These are phyloP conservation scores for Fusarium luffae DNA, from an alignment of 2,329 filamentous ascomycete genomes.

Conservation along the genomic window DNA sequence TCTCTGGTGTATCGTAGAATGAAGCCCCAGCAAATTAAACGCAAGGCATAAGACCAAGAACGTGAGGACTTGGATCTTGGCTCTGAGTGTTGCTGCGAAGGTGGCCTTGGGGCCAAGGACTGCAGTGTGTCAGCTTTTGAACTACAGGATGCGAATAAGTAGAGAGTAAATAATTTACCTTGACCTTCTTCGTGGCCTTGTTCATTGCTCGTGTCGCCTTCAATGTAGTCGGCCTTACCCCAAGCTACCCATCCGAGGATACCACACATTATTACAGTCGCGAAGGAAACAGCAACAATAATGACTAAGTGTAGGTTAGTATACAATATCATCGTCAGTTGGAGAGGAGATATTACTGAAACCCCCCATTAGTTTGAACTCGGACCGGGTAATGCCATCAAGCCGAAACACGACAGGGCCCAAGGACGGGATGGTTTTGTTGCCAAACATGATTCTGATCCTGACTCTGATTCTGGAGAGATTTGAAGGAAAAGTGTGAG, in stretches of 20 bases:
- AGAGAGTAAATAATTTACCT: background rate
- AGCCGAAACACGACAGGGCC: background rate
- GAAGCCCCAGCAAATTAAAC: background rate
- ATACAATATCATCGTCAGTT: background rate
- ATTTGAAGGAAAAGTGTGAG: background rate
- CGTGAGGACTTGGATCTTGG: background rate
- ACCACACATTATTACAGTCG: background rate
- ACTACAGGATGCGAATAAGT: background rate
- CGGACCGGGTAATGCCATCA: background rate
- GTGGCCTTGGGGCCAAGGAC: background rate
- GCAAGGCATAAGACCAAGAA: background rate
- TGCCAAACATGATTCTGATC: background rate
- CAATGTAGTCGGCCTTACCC: background rate
- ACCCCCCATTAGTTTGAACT: background rate
- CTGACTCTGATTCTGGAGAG: background rate
- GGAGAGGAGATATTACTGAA: background rate
- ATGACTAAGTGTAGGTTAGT: background rate
- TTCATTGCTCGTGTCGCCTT: background rate
- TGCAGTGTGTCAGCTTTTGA: background rate
- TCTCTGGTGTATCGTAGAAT: background rate
- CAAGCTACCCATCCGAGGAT: background rate
- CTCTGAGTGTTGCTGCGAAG: background rate
- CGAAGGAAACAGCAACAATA: background rate
- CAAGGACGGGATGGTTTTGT: background rate
- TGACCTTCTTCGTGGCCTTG: background rate